Conservation (phyloP, 2,329 filamentous ascomycete genomes). For the Onygenales sp. region DNA sequence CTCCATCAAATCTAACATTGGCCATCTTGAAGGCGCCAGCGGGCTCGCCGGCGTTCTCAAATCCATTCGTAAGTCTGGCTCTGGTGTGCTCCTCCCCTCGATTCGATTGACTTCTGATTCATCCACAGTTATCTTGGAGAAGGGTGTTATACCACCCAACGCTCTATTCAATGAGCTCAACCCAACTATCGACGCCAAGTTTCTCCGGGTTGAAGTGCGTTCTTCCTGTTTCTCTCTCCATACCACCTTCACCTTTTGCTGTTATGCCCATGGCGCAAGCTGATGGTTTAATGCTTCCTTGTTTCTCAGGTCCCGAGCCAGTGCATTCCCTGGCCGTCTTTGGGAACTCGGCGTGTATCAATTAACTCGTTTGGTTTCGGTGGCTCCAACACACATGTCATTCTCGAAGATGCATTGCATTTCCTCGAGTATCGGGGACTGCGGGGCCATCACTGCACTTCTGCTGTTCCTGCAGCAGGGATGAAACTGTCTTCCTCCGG, state of each 20-base stretch:
- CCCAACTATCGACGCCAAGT: slow-evolving; percentile 1
- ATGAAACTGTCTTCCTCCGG: background rate
- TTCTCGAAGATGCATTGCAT: slow-evolving; percentile 9
- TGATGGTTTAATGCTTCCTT: background rate
- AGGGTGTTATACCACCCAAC: slow-evolving; percentile 17
- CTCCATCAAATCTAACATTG: slow-evolving; percentile 21
- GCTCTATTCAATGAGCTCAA: slow-evolving; percentile 14
- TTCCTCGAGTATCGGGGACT: slow-evolving; percentile 4
- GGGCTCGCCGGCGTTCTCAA: slow-evolving; percentile 22
- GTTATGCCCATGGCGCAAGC: background rate
- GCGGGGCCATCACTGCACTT: slow-evolving; percentile 1
- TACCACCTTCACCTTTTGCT: slow-evolving; percentile 5
- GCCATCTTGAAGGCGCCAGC: slow-evolving; percentile 21
- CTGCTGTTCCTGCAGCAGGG: background rate
- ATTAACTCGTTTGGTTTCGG: slow-evolving; percentile 14
- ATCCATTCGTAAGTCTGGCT: slow-evolving; percentile 10
- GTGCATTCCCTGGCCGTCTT: slow-evolving; percentile 8
- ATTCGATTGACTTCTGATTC: background rate
- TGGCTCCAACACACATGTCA: slow-evolving; percentile 16
- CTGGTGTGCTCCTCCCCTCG: background rate
- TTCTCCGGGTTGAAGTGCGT: slow-evolving; percentile 7
- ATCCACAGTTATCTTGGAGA: slow-evolving; percentile 13
- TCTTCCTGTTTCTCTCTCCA: background rate
- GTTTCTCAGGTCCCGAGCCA: slow-evolving; percentile 2
- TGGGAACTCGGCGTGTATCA: slow-evolving; percentile 5